phyloP scores from a whole-genome alignment of 352 stramenopile species.

The Globisporangium nagaii region DNA sequence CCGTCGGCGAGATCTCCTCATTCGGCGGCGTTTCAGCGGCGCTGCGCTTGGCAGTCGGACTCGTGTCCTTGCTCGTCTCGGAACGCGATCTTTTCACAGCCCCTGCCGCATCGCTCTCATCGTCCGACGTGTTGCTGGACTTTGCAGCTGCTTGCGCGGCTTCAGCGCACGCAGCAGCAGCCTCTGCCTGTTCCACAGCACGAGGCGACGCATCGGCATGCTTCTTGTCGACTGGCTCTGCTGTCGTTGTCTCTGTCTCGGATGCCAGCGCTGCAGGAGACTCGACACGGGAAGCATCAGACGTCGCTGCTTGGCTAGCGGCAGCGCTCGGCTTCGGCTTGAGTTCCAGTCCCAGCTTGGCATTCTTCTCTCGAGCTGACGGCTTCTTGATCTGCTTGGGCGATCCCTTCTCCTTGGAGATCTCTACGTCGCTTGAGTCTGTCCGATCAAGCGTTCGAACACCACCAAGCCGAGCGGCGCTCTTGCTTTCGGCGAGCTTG shows the following conservation, averaged over 20 bases:
- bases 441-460: neutral
- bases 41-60: neutral
- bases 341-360: neutral
- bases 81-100: neutral
- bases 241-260: neutral
- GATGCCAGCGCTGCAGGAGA: neutral
- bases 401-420: slow-evolving; percentile 10
- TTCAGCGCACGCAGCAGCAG: neutral
- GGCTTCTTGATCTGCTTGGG: slow-evolving; percentile 9
- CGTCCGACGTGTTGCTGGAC: neutral
- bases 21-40: neutral
- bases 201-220: neutral
- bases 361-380: neutral
- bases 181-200: neutral
- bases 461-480: neutral
- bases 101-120: neutral
- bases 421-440: slow-evolving; percentile 11
- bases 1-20: slow-evolving; percentile 12
- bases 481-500: neutral
- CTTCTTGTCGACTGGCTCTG: neutral
- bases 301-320: neutral
- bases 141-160: neutral
- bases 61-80: neutral
- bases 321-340: neutral
- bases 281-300: neutral